Evolutionary conservation across 306 rosid genomes (phyloP).

Genomic region (Ziziphus jujuba): DNA sequence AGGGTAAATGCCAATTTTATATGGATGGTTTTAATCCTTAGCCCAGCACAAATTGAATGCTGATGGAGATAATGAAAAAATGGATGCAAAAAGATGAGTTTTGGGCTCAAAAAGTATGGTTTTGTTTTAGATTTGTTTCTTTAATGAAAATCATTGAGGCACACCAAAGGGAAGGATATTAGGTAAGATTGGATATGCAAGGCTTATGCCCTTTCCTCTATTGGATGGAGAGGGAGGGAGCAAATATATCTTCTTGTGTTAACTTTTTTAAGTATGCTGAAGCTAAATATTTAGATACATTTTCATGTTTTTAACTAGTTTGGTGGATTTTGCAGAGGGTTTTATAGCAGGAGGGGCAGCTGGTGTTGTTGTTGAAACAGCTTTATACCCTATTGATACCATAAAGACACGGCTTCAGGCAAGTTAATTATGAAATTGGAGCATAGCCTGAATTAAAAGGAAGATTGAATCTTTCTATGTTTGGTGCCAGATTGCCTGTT

Average conservation of each 20-base stretch:
- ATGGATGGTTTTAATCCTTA: not conserved
- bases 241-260: not conserved
- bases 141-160: not conserved
- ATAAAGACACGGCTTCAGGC: constrained; percentile 97
- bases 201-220: not conserved
- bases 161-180: not conserved
- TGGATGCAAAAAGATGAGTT: not conserved
- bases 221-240: constrained; percentile 7
- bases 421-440: constrained; percentile 30
- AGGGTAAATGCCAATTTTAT: not conserved
- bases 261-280: constrained; percentile 5
- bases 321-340: constrained; percentile 74
- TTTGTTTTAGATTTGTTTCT: not conserved
- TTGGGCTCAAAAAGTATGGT: not conserved
- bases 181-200: not conserved
- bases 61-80: not conserved
- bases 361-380: constrained; percentile 95
- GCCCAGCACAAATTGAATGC: not conserved
- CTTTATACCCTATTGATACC: constrained; percentile 92
- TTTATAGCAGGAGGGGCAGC: constrained; percentile 90
- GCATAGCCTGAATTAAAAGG: not conserved
- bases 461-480: not conserved
- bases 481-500: not conserved
- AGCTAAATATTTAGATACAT: constrained; percentile 14
- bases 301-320: constrained; percentile 27